phyloP scores from a whole-genome alignment of 164 flowering plant species.

The Vitis riparia region DNA sequence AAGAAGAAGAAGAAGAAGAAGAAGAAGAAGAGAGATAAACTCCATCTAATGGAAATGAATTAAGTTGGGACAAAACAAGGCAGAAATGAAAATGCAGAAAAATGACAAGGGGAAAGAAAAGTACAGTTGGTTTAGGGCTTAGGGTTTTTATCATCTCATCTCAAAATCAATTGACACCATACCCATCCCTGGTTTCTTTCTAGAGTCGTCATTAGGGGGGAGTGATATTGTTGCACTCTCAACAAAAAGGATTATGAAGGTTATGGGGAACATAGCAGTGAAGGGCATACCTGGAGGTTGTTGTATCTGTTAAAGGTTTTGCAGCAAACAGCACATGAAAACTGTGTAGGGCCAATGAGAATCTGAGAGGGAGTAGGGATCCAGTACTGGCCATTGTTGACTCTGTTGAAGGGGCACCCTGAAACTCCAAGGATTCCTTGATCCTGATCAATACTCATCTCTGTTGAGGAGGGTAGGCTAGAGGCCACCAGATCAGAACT shows the following conservation, averaged over 20 bases:
- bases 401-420: conserved; percentile 20
- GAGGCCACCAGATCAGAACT: conserved; percentile 17
- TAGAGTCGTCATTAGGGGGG: neutral
- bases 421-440: conserved; percentile 10
- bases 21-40: neutral
- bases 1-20: neutral
- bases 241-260: neutral
- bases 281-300: conserved; percentile 41
- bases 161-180: neutral
- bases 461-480: neutral
- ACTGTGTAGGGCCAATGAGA: conserved; percentile 48
- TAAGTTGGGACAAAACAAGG: too few species aligned
- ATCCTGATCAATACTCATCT: conserved; percentile 2
- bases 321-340: conserved; percentile 45
- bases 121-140: too few species aligned
- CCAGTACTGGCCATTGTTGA: conserved; percentile 44
- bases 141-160: too few species aligned
- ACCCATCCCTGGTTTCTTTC: too few species aligned
- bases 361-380: conserved; percentile 53
- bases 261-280: neutral
- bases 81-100: too few species aligned
- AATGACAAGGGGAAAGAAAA: too few species aligned
- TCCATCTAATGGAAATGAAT: too few species aligned
- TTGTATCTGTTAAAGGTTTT: conserved; percentile 55
- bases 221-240: neutral